These are phyloP conservation scores for Boletellus sp. DNA, from an alignment of 768 basidiomycete genomes.

Conservation along the genomic window DNA sequence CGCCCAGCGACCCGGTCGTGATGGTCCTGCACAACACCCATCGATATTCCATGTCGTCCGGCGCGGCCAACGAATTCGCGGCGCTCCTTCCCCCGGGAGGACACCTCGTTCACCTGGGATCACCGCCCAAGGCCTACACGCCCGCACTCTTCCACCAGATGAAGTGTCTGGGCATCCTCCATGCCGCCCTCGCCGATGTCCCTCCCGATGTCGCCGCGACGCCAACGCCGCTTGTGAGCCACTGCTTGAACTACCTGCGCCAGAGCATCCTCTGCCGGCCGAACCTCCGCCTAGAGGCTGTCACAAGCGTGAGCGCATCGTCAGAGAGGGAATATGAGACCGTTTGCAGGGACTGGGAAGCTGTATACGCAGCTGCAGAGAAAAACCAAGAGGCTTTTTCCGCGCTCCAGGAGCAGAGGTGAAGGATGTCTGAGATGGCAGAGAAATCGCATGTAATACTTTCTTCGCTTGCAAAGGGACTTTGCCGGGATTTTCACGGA, in stretches of 20 bases:
- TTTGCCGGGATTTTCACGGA: no score
- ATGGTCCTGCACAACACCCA: slow-evolving; percentile 23
- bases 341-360: slow-evolving; percentile 28
- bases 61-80: slow-evolving; percentile 25
- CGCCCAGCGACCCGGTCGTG: slow-evolving; percentile 14
- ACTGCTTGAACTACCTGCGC: slow-evolving; percentile 37
- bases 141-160: slow-evolving; percentile 40
- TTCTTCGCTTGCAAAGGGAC: no score
- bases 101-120: slow-evolving; percentile 27
- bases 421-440: no score
- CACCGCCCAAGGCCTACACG: slow-evolving; percentile 25
- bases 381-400: slow-evolving; percentile 4
- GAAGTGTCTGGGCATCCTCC: slow-evolving; percentile 37
- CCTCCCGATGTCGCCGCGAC: not conserved
- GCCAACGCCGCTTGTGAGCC: slow-evolving; percentile 12
- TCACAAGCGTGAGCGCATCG: slow-evolving; percentile 1
- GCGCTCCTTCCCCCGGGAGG: slow-evolving; percentile 31
- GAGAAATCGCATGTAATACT: no score
- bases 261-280: slow-evolving; percentile 30
- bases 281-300: slow-evolving; percentile 28
- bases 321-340: slow-evolving; percentile 19
- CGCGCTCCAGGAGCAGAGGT: not conserved
- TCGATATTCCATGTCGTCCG: slow-evolving; percentile 16
- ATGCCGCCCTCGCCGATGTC: slow-evolving; percentile 13
- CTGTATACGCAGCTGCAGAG: slow-evolving; percentile 26